Evolutionary conservation across 371 early-diverging fungal genomes (phyloP).

Genomic region (Apophysomyces variabilis): DNA sequence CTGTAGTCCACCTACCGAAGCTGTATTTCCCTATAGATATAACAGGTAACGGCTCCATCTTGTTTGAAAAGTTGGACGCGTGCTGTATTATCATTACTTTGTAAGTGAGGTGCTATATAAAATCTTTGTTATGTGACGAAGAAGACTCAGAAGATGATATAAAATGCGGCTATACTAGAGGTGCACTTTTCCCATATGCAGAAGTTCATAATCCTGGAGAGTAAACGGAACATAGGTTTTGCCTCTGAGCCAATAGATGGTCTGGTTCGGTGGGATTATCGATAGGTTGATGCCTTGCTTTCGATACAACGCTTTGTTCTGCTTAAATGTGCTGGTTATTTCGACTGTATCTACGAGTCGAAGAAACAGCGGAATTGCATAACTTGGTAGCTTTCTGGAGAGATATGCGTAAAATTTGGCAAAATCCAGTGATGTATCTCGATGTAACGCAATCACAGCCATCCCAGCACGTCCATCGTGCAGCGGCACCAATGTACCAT

Average conservation of each 20-base stretch:
- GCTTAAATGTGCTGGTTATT: conserved; percentile 63
- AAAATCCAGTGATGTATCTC: conserved; percentile 7
- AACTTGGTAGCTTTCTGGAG: conserved; percentile 55
- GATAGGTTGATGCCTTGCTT: conserved; percentile 53
- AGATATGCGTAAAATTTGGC: too few relatives aligned
- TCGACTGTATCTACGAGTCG: conserved; percentile 51
- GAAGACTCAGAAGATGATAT: too few relatives aligned
- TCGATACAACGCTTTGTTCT: conserved; percentile 52
- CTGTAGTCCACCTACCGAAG: too few relatives aligned
- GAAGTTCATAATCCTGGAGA: conserved; percentile 26
- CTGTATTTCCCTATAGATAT: too few relatives aligned
- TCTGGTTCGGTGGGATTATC: conserved; percentile 21
- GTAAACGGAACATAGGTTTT: conserved; percentile 54
- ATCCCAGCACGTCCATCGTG: conserved; percentile 73
- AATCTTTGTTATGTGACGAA: too few relatives aligned
- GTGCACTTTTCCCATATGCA: conserved; percentile 21
- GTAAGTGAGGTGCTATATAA: too few relatives aligned
- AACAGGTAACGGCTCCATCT: too few relatives aligned
- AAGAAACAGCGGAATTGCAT: conserved; percentile 67
- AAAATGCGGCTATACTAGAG: conserved; percentile 8
- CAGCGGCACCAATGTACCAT: conserved; percentile 52
- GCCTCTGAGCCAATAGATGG: conserved; percentile 52
- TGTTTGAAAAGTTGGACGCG: too few relatives aligned
- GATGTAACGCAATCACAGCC: conserved; percentile 61
- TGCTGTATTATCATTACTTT: too few relatives aligned